Evolutionary conservation across 2,329 filamentous ascomycete genomes (phyloP).

Genomic region (Amphichorda felina): DNA sequence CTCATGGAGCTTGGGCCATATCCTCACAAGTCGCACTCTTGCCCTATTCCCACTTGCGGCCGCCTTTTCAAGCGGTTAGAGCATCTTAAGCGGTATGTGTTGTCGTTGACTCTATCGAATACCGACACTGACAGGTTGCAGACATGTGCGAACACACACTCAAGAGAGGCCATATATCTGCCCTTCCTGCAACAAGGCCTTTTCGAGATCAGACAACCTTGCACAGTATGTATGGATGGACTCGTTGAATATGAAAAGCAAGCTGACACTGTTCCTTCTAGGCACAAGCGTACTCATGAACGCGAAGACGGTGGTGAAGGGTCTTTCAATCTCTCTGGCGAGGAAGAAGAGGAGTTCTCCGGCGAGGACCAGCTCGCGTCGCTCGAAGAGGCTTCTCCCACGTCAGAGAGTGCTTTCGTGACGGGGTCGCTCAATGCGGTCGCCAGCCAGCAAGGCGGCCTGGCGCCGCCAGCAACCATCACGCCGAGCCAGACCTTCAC

Average conservation of each 20-base stretch:
- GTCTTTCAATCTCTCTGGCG: constrained; percentile 56
- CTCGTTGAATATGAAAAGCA: neutral
- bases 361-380: constrained; percentile 78
- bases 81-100: constrained; percentile 90
- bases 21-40: constrained; percentile 95
- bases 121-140: constrained; percentile 30
- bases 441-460: constrained; percentile 9
- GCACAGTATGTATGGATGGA: constrained; percentile 60
- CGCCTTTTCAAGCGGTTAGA: constrained; percentile 98
- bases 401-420: constrained; percentile 54
- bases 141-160: constrained; percentile 97
- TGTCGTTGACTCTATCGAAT: constrained; percentile 12
- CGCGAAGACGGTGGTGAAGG: constrained; percentile 50
- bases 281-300: constrained; percentile 71
- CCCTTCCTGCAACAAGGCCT: constrained; percentile 96
- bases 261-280: constrained; percentile 24
- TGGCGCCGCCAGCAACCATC: constrained; percentile 3
- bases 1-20: constrained; percentile 96
- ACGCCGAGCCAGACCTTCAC: constrained; percentile 31
- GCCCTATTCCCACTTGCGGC: constrained; percentile 96
- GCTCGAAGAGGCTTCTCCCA: constrained; percentile 67
- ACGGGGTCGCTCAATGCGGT: constrained; percentile 37
- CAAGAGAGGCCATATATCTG: constrained; percentile 98
- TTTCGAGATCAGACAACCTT: constrained; percentile 96
- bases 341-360: constrained; percentile 72